Evolutionary conservation across 176 grass and related monocot species (phyloP).

Genomic region (Oryza brachyantha): DNA sequence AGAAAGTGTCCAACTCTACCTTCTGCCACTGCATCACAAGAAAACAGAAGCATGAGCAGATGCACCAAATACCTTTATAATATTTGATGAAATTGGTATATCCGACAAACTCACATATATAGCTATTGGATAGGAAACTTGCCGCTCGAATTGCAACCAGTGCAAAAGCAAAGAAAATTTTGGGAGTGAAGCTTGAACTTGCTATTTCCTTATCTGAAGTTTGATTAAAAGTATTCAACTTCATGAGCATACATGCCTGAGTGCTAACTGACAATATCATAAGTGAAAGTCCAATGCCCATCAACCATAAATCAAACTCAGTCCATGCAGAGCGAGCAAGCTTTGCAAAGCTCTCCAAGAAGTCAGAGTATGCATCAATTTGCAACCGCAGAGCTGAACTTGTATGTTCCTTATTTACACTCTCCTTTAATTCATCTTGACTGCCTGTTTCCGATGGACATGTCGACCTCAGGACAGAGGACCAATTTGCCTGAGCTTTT

Average conservation of each 20-base stretch:
- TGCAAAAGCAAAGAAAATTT: constrained; percentile 53
- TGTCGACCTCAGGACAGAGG: constrained; percentile 29
- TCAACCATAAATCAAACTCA: constrained; percentile 78
- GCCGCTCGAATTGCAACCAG: constrained; percentile 69
- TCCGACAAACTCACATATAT: constrained; percentile 87
- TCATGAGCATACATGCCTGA: constrained; percentile 53
- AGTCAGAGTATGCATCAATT: constrained; percentile 78
- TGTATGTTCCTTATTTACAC: background rate
- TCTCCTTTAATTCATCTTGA: constrained; percentile 30
- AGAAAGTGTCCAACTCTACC: constrained; percentile 90
- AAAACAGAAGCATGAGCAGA: constrained; percentile 18
- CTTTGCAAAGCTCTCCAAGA: constrained; percentile 80
- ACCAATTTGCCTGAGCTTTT: constrained; percentile 65
- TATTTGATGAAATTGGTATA: constrained; percentile 25
- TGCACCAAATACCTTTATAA: constrained; percentile 13
- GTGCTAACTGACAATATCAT: constrained; percentile 69
- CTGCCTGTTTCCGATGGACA: constrained; percentile 39
- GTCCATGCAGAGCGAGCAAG: constrained; percentile 98
- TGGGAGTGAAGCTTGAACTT: constrained; percentile 32
- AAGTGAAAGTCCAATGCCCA: constrained; percentile 68
- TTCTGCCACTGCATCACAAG: constrained; percentile 72
- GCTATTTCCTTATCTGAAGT: constrained; percentile 21
- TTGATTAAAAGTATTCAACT: constrained; percentile 24
- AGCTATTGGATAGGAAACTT: constrained; percentile 98
- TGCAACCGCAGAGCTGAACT: constrained; percentile 43